Conservation (phyloP, 2,329 filamentous ascomycete genomes). For the Xylariaceae sp. region DNA sequence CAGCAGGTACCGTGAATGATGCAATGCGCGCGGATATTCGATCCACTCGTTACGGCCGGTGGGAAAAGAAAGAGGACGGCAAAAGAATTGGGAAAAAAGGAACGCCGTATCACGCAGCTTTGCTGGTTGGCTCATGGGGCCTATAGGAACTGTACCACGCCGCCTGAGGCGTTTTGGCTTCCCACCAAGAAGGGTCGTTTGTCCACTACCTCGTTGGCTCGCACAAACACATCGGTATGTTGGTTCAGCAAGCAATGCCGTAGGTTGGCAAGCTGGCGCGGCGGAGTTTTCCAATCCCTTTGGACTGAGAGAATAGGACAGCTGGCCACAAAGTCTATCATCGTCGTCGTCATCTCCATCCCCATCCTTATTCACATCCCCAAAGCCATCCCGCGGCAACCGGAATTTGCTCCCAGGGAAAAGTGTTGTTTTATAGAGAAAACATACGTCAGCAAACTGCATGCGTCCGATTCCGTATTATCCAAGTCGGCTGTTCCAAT, state of each 20-base stretch:
- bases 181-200: constrained; percentile 1
- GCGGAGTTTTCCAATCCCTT: neutral
- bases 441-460: neutral
- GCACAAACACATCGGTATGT: neutral
- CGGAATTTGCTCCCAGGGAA: neutral
- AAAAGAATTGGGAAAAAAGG: neutral
- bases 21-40: neutral
- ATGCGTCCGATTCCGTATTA: neutral
- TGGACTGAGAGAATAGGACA: neutral
- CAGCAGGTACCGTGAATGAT: neutral
- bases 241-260: neutral
- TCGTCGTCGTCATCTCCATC: neutral
- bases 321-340: neutral
- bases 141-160: neutral
- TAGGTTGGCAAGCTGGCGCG: neutral
- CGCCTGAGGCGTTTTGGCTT: neutral
- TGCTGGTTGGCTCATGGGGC: neutral
- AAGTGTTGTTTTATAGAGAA: neutral
- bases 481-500: neutral
- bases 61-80: neutral
- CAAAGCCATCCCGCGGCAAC: neutral
- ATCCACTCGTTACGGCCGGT: neutral
- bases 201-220: neutral
- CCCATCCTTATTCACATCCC: too few species aligned
- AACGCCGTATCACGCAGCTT: neutral